phyloP scores from a whole-genome alignment of 371 early-diverging fungal species.

The Nematocida sp. region DNA sequence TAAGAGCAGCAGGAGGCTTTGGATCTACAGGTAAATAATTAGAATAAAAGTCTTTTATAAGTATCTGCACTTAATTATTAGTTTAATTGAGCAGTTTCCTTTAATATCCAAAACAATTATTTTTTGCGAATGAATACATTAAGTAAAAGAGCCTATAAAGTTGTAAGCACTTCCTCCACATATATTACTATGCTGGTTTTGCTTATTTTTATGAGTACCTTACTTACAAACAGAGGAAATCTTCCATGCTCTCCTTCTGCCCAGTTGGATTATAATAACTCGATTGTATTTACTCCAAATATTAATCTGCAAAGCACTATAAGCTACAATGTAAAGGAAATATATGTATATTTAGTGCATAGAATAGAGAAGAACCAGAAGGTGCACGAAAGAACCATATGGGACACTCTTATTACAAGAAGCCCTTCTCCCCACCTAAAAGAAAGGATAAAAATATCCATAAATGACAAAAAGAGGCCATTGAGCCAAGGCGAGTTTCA shows the following conservation, averaged over 20 bases:
- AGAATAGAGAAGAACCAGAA: not conserved
- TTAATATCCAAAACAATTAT: constrained; percentile 31
- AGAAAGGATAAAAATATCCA: not conserved
- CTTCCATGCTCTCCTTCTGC: constrained; percentile 3
- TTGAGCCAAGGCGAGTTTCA: constrained; percentile 1
- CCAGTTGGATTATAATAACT: not conserved
- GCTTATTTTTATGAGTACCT: constrained; percentile 1
- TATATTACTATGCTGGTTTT: constrained; percentile 8
- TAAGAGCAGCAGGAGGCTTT: constrained; percentile 79
- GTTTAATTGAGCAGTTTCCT: not conserved
- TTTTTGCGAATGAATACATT: constrained; percentile 29
- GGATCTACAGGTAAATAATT: constrained; percentile 77
- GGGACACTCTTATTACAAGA: constrained; percentile 41
- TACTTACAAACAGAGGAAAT: constrained; percentile 6
- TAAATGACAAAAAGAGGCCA: constrained; percentile 9
- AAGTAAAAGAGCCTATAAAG: constrained; percentile 17
- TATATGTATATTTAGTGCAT: constrained; percentile 47
- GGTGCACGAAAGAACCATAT: constrained; percentile 10
- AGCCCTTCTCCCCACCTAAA: not conserved
- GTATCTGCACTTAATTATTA: not conserved
- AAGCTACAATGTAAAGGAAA: constrained; percentile 47
- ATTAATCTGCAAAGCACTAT: constrained; percentile 26
- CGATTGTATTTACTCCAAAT: constrained; percentile 33
- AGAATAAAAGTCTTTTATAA: not conserved
- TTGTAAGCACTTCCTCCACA: not conserved